phyloP scores from a whole-genome alignment of 2,329 filamentous ascomycete species.

The Curvularia sp. region DNA sequence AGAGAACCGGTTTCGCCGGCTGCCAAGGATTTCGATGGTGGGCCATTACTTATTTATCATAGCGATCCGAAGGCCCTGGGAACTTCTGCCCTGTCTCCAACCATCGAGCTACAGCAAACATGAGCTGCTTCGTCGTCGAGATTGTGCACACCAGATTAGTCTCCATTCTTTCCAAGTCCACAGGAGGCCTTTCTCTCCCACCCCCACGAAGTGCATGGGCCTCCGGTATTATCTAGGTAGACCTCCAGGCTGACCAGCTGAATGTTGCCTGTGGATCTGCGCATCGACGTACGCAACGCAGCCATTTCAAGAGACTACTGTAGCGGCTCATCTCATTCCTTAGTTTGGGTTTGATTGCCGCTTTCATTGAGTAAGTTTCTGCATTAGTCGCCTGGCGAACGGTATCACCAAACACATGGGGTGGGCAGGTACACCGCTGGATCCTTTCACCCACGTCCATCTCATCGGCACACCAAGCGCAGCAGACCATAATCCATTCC shows the following conservation, averaged over 20 bases:
- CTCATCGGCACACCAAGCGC: background rate
- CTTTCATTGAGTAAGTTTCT: slow-evolving; percentile 18
- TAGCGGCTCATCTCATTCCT: slow-evolving; percentile 5
- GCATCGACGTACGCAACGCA: slow-evolving; percentile 11
- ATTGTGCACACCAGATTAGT: background rate
- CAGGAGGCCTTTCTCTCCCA: background rate
- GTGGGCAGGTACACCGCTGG: slow-evolving; percentile 16
- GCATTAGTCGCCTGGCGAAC: slow-evolving; percentile 6
- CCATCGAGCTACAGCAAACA: background rate
- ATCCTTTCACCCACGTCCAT: background rate
- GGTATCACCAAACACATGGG: slow-evolving; percentile 4
- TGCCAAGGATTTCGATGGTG: background rate
- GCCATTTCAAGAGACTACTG: slow-evolving; percentile 4
- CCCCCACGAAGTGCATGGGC: slow-evolving; percentile 16
- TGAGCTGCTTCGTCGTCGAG: background rate
- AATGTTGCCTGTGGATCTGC: slow-evolving; percentile 22
- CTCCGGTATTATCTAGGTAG: slow-evolving; percentile 5
- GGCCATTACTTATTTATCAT: background rate
- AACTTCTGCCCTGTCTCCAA: slow-evolving; percentile 9
- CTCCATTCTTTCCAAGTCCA: background rate
- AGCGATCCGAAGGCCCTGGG: background rate
- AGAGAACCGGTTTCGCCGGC: background rate
- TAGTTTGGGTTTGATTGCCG: background rate
- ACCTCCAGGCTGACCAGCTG: slow-evolving; percentile 38
- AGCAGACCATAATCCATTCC: background rate